These are phyloP conservation scores for Paragyromitra xinjiangensis DNA, from an alignment of 495 filamentous ascomycete genomes.

Conservation along the genomic window DNA sequence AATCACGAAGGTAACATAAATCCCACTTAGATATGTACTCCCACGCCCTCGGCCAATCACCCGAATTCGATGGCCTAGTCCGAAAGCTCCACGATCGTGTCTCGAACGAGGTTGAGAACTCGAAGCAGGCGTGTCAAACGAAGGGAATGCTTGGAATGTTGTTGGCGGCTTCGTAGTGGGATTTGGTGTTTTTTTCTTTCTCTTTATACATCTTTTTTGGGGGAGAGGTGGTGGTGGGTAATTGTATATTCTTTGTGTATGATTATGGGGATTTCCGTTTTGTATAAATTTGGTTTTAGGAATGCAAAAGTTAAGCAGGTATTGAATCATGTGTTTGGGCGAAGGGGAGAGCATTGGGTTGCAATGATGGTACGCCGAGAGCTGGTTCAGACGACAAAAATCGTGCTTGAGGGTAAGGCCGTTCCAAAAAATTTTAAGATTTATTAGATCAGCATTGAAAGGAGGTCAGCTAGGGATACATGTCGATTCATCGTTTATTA, in stretches of 20 bases:
- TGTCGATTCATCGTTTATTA: neutral
- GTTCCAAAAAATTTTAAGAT: neutral
- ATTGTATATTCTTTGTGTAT: constrained; percentile 31
- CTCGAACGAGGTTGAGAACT: constrained; percentile 77
- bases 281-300: constrained; percentile 13
- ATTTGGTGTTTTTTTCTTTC: constrained; percentile 6
- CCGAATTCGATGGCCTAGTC: constrained; percentile 74
- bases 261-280: constrained; percentile 12
- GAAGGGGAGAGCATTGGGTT: neutral
- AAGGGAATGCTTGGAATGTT: constrained; percentile 87
- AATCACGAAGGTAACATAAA: neutral
- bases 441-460: neutral
- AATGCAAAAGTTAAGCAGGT: neutral
- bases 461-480: neutral
- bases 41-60: constrained; percentile 76
- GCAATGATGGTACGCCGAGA: neutral
- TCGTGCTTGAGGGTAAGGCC: neutral
- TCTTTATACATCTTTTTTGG: neutral
- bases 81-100: constrained; percentile 72
- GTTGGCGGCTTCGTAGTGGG: constrained; percentile 58
- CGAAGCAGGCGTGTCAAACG: constrained; percentile 78
- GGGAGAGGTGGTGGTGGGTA: neutral
- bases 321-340: neutral
- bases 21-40: constrained; percentile 75
- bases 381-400: neutral